Base-by-base conservation (phyloP, 1,284 basidiomycete species). In the Mycena sp. region DNA sequence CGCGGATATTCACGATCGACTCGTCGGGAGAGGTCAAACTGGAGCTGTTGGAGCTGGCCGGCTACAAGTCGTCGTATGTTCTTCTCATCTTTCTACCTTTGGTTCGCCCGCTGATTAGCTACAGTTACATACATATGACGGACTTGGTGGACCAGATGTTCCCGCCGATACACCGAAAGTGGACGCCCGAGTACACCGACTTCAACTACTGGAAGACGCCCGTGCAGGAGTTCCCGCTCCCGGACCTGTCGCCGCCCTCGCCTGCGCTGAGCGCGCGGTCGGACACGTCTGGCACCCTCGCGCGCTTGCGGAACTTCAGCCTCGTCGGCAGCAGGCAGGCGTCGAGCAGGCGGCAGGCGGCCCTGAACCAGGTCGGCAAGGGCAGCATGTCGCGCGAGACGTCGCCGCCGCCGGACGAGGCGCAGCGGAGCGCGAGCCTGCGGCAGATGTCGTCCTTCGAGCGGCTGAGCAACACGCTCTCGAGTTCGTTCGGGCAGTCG, bases 91-190 rank as follows among this genome's bases (percentile, higher is more conserved):
- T 14, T 37, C n/a, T 43, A 25, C 30, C n/a, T 30, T 41, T n/a
- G 6, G 16, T 3, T 29, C 48, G 26, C 25, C 54, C 37, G n/a
- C 30, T 55, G 17, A 64, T 44, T 26, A 43, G n/a, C n/a, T n/a
- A n/a, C n/a, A 91, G 92, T 51, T 96, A 96, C 76, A 96, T 96
- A 67, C 91, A 95, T 76, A 98, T 97, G 95, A 98, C 97, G 17
- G 97, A 99, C 76, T 86, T 99, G 16, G 98, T 99, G 30, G 96
- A 99, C 79, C 96, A 98, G 76, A 97, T 98, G 91, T 99, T 99
- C 83, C 98, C 98, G 26, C 95, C 97, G 0, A 95, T 99, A 63
- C 87, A 95, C 72, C 88, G 90, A 56, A 94, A 93, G 73, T 91
- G 91, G 83, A 87, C 89, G 38, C 89, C 94, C 1, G 95, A 98